Base-by-base conservation (phyloP, 75 land plant genomes). In the Cunninghamia lanceolata region DNA sequence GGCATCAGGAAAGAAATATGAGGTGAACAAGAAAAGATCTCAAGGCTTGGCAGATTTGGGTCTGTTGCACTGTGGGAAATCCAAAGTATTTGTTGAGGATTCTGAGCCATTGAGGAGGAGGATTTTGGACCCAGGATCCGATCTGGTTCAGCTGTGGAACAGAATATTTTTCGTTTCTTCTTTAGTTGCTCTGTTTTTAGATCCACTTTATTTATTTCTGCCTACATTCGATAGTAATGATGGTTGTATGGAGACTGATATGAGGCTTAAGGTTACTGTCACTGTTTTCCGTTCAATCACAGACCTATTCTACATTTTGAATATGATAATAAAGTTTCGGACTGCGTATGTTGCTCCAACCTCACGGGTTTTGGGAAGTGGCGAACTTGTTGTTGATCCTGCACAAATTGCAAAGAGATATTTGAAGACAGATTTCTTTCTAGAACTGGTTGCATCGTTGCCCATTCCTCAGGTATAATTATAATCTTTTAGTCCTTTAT, bases 201-300 rank as follows among this genome's bases (percentile, higher is more conserved):
- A 95, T 83, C 99, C 99, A 2, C 84, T 96, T 86, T 96, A 93
- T 53, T 95, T 95, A 84, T 96, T 90, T 83, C 86, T 95, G 68
- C 97, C 99, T 32, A 38, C 83, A 50, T 86, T 95, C 28, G 85
- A 81, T 30, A 70, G 84, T 71, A 34, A 83, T 21, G 89, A 86
- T 54, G 59, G 21, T 2, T 96, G 96, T 85, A 30, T 93, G 74
- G 17, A 68, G 30, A 42, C 85, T 17, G 93, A 92, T 70, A 39
- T 9, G 42, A 30, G 15, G 21, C 68, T 90, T 45, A 85, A 74
- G 39, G 77, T 92, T 47, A 40, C 68, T n/a, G 86, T 94, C 81
- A 94, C 98, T 15, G 83, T 89, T 84, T 83, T 94, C 17, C 82
- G 95, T 1, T 82, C 93, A 25, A 40, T 94, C 15, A 83, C 91